These are phyloP conservation scores for Avena eriantha DNA, from an alignment of 176 grass and related monocot genomes.

Conservation along the genomic window DNA sequence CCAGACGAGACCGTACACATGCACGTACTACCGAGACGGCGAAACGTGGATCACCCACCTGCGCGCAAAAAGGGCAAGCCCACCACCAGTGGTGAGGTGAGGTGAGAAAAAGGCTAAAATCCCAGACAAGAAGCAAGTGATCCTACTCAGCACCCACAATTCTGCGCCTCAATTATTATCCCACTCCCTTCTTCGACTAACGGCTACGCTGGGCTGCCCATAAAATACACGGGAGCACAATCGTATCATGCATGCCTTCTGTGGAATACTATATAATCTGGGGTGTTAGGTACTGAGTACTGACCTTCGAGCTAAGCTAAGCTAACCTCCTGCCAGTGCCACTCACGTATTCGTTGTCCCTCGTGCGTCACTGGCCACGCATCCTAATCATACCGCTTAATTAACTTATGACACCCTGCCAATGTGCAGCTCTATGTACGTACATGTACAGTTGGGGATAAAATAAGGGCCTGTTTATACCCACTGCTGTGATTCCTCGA, in stretches of 20 bases:
- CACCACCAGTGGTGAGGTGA: neutral
- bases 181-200: slow-evolving; percentile 7
- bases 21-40: neutral
- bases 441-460: neutral
- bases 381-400: slow-evolving; percentile 21
- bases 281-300: too few species aligned
- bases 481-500: neutral
- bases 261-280: neutral
- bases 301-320: neutral
- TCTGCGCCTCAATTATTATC: slow-evolving; percentile 20
- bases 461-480: neutral
- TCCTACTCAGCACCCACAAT: slow-evolving; percentile 45
- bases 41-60: slow-evolving; percentile 43
- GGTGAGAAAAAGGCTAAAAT: neutral
- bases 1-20: neutral
- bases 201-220: slow-evolving; percentile 39
- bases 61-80: neutral
- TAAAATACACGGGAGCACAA: slow-evolving; percentile 16
- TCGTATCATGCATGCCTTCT: neutral
- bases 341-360: slow-evolving; percentile 46
- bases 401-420: neutral
- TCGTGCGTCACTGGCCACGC: slow-evolving; percentile 33
- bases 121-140: slow-evolving; percentile 14
- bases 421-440: neutral
- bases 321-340: neutral